phyloP scores from a whole-genome alignment of 768 basidiomycete species.

The Mycena indigotica region DNA sequence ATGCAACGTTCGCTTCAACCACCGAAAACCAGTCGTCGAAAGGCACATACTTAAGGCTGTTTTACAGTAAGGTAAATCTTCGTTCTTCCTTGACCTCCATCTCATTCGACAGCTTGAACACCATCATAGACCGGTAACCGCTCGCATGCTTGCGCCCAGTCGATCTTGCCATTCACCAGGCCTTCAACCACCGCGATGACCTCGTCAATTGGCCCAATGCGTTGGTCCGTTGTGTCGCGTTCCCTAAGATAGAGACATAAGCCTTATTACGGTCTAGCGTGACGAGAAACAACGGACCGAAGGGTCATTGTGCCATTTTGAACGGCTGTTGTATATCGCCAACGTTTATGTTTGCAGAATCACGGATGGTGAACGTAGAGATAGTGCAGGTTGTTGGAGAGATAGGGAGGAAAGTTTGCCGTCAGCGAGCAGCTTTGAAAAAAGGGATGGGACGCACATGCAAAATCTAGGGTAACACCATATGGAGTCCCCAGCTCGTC shows the following conservation, averaged over 20 bases:
- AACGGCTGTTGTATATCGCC: slow-evolving; percentile 64
- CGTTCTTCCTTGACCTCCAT: too few species aligned
- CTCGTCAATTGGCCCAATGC: slow-evolving; percentile 88
- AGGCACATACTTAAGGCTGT: too few species aligned
- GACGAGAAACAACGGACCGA: slow-evolving; percentile 55
- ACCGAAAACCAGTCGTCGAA: too few species aligned
- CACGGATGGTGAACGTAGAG: too few species aligned
- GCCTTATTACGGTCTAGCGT: slow-evolving; percentile 5
- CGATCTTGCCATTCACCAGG: slow-evolving; percentile 71
- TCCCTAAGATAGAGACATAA: slow-evolving; percentile 54
- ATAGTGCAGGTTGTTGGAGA: too few species aligned
- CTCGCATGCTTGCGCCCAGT: slow-evolving; percentile 76
- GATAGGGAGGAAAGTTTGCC: too few species aligned
- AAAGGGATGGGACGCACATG: slow-evolving; percentile 45
- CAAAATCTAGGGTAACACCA: slow-evolving; percentile 95
- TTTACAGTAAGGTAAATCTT: too few species aligned
- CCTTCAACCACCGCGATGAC: slow-evolving; percentile 81
- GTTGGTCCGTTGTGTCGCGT: slow-evolving; percentile 91
- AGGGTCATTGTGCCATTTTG: slow-evolving; percentile 93
- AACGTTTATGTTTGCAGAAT: too few species aligned
- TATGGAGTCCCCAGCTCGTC: slow-evolving; percentile 98
- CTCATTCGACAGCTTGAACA: slow-evolving; percentile 51
- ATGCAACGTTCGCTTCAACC: too few species aligned
- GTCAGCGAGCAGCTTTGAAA: too few species aligned
- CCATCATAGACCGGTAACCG: slow-evolving; percentile 82